Evolutionary conservation across 176 grass and related monocot species (phyloP), one percentile per base, ranked within the genome.

Genomic region (Tuctoria greenei): DNA sequence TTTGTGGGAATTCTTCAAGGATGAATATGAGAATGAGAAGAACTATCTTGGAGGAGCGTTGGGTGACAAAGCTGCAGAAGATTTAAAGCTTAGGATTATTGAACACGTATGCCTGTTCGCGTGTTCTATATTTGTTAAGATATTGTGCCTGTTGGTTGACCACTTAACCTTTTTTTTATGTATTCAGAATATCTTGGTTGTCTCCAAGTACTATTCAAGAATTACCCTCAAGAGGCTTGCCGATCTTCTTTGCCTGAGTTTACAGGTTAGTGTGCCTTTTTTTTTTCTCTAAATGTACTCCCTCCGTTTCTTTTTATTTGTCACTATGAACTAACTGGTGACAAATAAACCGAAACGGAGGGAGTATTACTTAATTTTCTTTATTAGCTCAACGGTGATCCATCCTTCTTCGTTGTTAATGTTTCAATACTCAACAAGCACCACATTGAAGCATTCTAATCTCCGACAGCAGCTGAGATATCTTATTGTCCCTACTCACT

Each of bases 151-250:
- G 66, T 18, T 80, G 65, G 2, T 18, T 74, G 61, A 62, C n/a
- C 13, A 49, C 28, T 87, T 47, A 74, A n/a, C 61, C 36, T 41
- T 1, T 20, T 8, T 25, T 20, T 80, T 52, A 12, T 40, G 42
- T 75, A 12, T 82, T 79, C 84, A 98, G 95, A 98, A 98, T 67
- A 98, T 98, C 65, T 92, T 98, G 89, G 95, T 98, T 17, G 91
- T 98, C 25, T 94, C 95, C 0, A 98, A 94, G 61, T 98, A 94
- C 23, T 98, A 98, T 84, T 98, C 95, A 34, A 92, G 95, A 85
- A 98, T 98, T 73, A 88, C 84, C 42, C 73, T 98, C 41, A 94
- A 94, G 76, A 87, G 95, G 45, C 64, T 98, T 75, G 84, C 95
- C 0, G 91, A 92, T 47, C 87, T 98, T 77, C 86, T 98, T 25